Evolutionary conservation across 2,329 filamentous ascomycete species (phyloP).

Genomic region (Chaetothyriales sp.): DNA sequence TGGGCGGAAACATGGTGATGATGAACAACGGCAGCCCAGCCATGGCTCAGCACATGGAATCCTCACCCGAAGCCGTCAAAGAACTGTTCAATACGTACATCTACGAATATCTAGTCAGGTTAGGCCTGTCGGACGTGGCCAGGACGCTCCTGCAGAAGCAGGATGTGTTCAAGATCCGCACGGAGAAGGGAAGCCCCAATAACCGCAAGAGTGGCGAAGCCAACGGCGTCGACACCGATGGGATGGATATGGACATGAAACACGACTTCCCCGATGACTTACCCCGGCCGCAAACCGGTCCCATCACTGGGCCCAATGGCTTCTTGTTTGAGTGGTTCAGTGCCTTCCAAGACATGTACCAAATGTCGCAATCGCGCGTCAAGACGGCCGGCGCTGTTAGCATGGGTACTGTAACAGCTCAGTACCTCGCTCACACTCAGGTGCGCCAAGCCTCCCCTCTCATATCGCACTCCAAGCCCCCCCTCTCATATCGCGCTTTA

Average conservation of each 20-base stretch:
- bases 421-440: slow-evolving; percentile 73
- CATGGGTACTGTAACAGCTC: slow-evolving; percentile 38
- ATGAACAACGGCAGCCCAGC: slow-evolving; percentile 37
- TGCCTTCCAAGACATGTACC: slow-evolving; percentile 92
- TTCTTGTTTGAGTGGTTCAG: slow-evolving; percentile 98
- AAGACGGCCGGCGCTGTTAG: slow-evolving; percentile 34
- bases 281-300: slow-evolving; percentile 47
- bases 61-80: slow-evolving; percentile 21
- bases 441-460: slow-evolving; percentile 38
- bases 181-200: slow-evolving; percentile 52
- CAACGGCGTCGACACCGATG: slow-evolving; percentile 59
- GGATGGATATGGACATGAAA: slow-evolving; percentile 73
- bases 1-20: slow-evolving; percentile 40
- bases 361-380: slow-evolving; percentile 61
- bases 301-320: slow-evolving; percentile 48
- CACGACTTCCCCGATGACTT: slow-evolving; percentile 69
- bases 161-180: slow-evolving; percentile 46
- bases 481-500: neutral
- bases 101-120: slow-evolving; percentile 67
- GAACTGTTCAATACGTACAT: slow-evolving; percentile 50
- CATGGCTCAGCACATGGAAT: slow-evolving; percentile 27
- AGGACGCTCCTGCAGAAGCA: slow-evolving; percentile 56
- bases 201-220: slow-evolving; percentile 55
- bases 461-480: slow-evolving; percentile 12
- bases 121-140: slow-evolving; percentile 72